Base-by-base conservation (phyloP, 2,329 filamentous ascomycete species). In the Verticillium albo-atrum region DNA sequence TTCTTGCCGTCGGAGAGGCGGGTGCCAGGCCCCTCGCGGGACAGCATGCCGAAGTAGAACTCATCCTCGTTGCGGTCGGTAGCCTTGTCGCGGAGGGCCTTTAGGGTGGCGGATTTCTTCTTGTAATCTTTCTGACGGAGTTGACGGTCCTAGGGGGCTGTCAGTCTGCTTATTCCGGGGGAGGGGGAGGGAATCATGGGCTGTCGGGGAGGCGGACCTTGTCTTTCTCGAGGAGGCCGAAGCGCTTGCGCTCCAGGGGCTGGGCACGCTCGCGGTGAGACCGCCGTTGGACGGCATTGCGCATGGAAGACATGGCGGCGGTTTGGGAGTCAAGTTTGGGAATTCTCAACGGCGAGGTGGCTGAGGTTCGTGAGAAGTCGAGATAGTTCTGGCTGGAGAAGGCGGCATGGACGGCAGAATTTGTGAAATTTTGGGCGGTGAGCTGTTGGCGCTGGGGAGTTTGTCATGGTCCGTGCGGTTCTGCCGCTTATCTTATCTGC, bases 221-320 rank as follows among this genome's bases (percentile, higher is more conserved):
- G 82, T 95, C 90, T 79, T 99, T 98, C 75, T 98, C 95, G 62
- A 98, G 87, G 25, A 98, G 84, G 64, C 95, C 95, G 77, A 92
- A 92, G 79, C 91, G 91, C 65, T 88, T 80, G 57, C 95, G 91
- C 71, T 93, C 90, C 64, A 86, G 76, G 47, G 93, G 90, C 74
- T 98, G 95, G 35, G 91, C 90, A 68, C 95, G 89, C 82, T 98
- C 95, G 67, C 89, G 86, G 76, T 98, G 94, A 66, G 92, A 89
- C 70, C 92, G 91, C 75, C 91, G 86, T 67, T 92, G 86, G 62
- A 93, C 84, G 72, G 83, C 81, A 69, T 87, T 87, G 63, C 83
- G 78, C 74, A 87, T 80, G 37, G 67, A 67, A 3, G 84, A 85
- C 82, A 85, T 83, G 32, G 47, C 66, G 30, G 14, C 52, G 42